phyloP scores from a whole-genome alignment of 169 alveolate genomes.

The Plasmodium sp. region DNA sequence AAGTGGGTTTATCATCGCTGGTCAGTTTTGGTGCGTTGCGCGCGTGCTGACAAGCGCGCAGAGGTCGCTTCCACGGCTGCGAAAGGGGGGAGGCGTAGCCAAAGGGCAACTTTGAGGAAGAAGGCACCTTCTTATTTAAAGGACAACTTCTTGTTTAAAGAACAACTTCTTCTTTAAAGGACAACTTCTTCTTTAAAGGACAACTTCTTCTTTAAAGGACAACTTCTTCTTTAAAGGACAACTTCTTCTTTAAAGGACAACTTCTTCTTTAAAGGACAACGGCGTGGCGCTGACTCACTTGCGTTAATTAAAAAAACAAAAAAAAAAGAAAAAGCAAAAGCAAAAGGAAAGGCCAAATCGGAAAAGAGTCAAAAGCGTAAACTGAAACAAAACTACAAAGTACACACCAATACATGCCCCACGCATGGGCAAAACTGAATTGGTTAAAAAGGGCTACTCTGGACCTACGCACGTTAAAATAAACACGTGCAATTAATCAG shows the following conservation, averaged over 20 bases:
- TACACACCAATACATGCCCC: background rate
- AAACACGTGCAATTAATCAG: background rate
- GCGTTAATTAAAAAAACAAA: background rate
- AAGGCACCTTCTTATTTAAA: background rate
- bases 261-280: background rate
- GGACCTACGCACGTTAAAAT: background rate
- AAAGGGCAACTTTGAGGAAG: background rate
- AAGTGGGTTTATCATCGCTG: background rate
- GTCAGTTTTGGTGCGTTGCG: background rate
- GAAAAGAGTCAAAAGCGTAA: background rate
- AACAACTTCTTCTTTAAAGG: background rate
- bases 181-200: no score
- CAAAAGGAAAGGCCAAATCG: background rate
- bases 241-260: background rate
- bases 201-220: background rate
- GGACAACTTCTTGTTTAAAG: no score
- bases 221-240: background rate
- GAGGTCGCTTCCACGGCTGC: background rate
- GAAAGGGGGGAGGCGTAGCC: background rate
- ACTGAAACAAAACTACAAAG: background rate
- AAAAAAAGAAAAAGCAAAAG: background rate
- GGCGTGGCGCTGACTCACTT: background rate
- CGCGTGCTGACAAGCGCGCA: background rate
- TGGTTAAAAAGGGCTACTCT: background rate
- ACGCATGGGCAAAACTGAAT: background rate